phyloP scores from a whole-genome alignment of 2,329 filamentous ascomycete species.

The Colletotrichum lupini region DNA sequence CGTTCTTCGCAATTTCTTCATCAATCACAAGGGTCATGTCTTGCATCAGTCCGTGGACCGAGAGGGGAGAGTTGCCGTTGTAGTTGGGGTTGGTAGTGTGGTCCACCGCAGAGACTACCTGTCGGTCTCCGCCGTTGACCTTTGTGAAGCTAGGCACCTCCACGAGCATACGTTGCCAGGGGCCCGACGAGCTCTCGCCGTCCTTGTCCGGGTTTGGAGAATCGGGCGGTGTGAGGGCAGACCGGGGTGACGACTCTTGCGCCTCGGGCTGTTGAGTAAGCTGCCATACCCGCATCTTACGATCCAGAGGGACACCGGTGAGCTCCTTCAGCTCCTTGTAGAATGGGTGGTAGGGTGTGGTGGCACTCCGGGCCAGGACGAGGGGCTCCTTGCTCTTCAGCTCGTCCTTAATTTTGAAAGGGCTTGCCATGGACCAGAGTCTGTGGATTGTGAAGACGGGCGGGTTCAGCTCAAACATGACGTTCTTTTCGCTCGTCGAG shows the following conservation, averaged over 20 bases:
- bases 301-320: constrained; percentile 73
- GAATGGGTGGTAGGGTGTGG: constrained; percentile 78
- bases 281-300: constrained; percentile 83
- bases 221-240: constrained; percentile 53
- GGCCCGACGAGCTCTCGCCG: constrained; percentile 38
- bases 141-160: constrained; percentile 65
- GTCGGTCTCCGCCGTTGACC: constrained; percentile 36
- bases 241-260: constrained; percentile 49
- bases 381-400: constrained; percentile 70
- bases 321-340: constrained; percentile 77
- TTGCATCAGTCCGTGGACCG: constrained; percentile 73
- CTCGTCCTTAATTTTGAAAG: constrained; percentile 65
- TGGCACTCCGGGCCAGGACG: constrained; percentile 77
- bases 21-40: constrained; percentile 87
- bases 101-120: constrained; percentile 58
- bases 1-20: constrained; percentile 73
- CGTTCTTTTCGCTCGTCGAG: constrained; percentile 66
- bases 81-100: constrained; percentile 79
- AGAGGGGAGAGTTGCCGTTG: constrained; percentile 78
- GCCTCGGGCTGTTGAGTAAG: constrained; percentile 57
- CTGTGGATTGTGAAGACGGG: constrained; percentile 88
- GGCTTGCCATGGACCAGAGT: constrained; percentile 71
- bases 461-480: constrained; percentile 86
- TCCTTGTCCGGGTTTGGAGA: constrained; percentile 48
- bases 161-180: constrained; percentile 56